phyloP scores from a whole-genome alignment of 139 green algal species.

The Coelastrella sp. region DNA sequence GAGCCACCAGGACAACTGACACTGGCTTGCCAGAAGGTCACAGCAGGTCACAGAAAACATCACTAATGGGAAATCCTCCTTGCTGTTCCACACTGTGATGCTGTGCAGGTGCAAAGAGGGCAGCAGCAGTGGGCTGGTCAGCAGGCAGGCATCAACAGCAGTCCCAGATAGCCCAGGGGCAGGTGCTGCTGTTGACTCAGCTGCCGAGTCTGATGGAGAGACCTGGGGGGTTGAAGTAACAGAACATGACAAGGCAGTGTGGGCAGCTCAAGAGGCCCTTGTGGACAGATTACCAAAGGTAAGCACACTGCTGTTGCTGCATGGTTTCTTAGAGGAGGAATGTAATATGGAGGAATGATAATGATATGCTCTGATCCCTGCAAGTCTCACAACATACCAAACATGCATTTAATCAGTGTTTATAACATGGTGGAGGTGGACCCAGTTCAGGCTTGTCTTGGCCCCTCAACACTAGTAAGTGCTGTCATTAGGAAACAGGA shows the following conservation, averaged over 20 bases:
- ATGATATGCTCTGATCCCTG: not conserved
- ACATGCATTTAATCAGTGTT: not conserved
- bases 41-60: too few relatives aligned
- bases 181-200: not conserved
- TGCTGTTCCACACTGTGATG: too few relatives aligned
- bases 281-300: conserved; percentile 66
- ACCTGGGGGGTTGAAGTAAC: conserved; percentile 5
- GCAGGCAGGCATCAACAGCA: not conserved
- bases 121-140: not conserved
- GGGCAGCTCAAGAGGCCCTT: conserved; percentile 57
- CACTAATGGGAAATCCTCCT: too few relatives aligned
- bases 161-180: not conserved
- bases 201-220: not conserved
- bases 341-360: not conserved
- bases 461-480: too few relatives aligned
- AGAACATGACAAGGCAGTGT: conserved; percentile 44
- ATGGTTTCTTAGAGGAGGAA: not conserved
- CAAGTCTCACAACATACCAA: not conserved
- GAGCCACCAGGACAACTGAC: too few relatives aligned
- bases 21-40: too few relatives aligned
- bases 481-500: too few relatives aligned
- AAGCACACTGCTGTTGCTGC: not conserved
- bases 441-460: too few relatives aligned
- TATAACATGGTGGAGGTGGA: not conserved
- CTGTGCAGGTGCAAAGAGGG: not conserved